phyloP scores from a whole-genome alignment of 805 yeast species.

The Wickerhamomyces kurtzmanii region DNA sequence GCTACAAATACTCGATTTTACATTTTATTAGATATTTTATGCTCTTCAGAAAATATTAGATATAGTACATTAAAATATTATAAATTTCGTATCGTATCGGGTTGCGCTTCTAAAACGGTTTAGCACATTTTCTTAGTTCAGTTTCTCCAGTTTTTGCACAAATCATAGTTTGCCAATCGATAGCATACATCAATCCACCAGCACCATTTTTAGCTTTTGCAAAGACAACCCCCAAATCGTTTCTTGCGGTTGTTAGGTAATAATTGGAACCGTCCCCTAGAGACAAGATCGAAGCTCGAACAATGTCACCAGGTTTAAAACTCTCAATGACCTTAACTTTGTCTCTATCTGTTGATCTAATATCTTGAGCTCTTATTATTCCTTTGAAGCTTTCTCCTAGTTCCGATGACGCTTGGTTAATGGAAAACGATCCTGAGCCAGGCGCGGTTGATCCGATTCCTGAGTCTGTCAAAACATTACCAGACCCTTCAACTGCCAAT shows the following conservation, averaged over 20 bases:
- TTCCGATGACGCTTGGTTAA: constrained; percentile 46
- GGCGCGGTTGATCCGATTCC: constrained; percentile 54
- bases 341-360: constrained; percentile 87
- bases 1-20: too few species aligned
- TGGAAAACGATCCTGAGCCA: constrained; percentile 45
- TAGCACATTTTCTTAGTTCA: constrained; percentile 86
- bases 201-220: constrained; percentile 60
- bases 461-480: constrained; percentile 45
- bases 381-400: constrained; percentile 88
- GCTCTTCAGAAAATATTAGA: too few species aligned
- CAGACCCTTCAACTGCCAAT: constrained; percentile 52
- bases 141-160: constrained; percentile 63
- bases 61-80: too few species aligned
- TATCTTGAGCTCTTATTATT: constrained; percentile 76
- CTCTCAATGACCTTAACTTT: constrained; percentile 68
- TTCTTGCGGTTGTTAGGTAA: constrained; percentile 79
- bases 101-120: constrained; percentile 63
- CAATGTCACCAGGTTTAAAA: constrained; percentile 87
- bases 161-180: constrained; percentile 95
- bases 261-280: constrained; percentile 92
- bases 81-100: too few species aligned
- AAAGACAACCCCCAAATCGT: constrained; percentile 89
- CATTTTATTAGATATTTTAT: too few species aligned
- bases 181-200: constrained; percentile 75
- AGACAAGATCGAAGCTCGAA: constrained; percentile 71